These are phyloP conservation scores for Yamadazyma scolyti DNA, from an alignment of 805 yeast genomes.

Conservation along the genomic window DNA sequence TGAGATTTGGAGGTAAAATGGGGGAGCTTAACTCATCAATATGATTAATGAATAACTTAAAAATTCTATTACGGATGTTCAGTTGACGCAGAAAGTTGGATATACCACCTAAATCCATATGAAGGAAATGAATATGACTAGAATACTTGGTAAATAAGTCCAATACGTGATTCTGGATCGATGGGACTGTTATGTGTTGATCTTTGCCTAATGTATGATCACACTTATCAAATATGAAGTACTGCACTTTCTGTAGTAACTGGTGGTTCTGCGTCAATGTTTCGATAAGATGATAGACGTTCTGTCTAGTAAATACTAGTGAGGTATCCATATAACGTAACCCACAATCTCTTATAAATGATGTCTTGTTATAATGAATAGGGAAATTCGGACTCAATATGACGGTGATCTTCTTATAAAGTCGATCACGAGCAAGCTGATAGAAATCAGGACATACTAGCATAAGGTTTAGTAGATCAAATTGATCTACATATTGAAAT, in stretches of 20 bases:
- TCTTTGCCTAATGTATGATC: slow-evolving; percentile 6
- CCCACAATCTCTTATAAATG: slow-evolving; percentile 25
- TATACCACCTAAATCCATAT: slow-evolving; percentile 23
- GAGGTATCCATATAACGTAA: slow-evolving; percentile 28
- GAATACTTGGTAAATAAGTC: slow-evolving; percentile 23
- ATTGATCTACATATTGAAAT: slow-evolving; percentile 27
- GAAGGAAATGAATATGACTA: slow-evolving; percentile 23
- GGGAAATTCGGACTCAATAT: slow-evolving; percentile 26
- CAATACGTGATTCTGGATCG: slow-evolving; percentile 20
- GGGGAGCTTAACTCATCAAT: slow-evolving; percentile 22
- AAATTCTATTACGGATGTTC: slow-evolving; percentile 23
- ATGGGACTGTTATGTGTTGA: slow-evolving; percentile 5
- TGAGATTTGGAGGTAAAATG: slow-evolving; percentile 20
- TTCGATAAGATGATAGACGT: slow-evolving; percentile 16
- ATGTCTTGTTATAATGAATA: slow-evolving; percentile 10
- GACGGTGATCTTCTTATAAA: slow-evolving; percentile 29
- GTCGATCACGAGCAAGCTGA: slow-evolving; percentile 17
- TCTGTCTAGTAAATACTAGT: slow-evolving; percentile 17
- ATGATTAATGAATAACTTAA: slow-evolving; percentile 26
- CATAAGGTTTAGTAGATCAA: slow-evolving; percentile 23
- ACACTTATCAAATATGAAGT: slow-evolving; percentile 33
- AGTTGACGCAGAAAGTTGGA: slow-evolving; percentile 19
- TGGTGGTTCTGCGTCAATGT: slow-evolving; percentile 15
- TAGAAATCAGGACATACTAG: slow-evolving; percentile 19
- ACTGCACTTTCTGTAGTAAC: slow-evolving; percentile 20